Base-by-base conservation (phyloP, 805 yeast species). In the Ogataea philodendri region DNA sequence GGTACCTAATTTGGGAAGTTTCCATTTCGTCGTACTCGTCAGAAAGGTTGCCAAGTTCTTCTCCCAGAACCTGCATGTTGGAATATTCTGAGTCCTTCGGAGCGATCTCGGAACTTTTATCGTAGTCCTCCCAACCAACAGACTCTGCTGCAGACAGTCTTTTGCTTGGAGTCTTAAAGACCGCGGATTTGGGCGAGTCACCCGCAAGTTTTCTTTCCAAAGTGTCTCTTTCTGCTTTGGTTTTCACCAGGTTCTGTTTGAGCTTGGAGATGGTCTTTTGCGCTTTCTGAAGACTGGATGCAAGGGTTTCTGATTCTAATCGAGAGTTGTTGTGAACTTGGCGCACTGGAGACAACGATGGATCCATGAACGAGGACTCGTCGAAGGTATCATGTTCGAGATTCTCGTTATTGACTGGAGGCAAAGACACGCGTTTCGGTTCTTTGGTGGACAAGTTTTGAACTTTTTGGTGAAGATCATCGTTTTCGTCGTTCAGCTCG, bases 401-500 rank as follows among this genome's bases (percentile, higher is more conserved):
- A 7, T 41, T 44, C 9, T 39, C 40, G 2, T 21, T 26, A 15
- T 32, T 35, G 5, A 20, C 7, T 15, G 33, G 35, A 3, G 42
- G 39, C 11, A 27, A 16, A 9, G 31, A 18, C 22, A 37, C 35
- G 3, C 37, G 39, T 17, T 21, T 35, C 3, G 30, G n/a, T 14
- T 56, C 59, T 15, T 52, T 40, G n/a, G 32, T 32, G 9, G 34
- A 15, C 20, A 55, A 20, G 18, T 26, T 46, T 43, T 36, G 51
- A 48, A 51, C 63, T 46, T 55, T 69, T 64, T 42, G 63, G 55
- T 49, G 75, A 36, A 81, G 62, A 15, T 66, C 65, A 45, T 79
- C 84, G 57, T 82, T 82, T 51, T 81, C 88, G 48, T 80, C 82
- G 53, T 82, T 83, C 42, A 83, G 60, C 30, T 74, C 80, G 20